A percentile compares a stretch with the other conserved stretches of the same genome.
Conservation (phyloP, 2,329 filamentous ascomycete genomes). For the Fonsecaea multimorphosa region DNA sequence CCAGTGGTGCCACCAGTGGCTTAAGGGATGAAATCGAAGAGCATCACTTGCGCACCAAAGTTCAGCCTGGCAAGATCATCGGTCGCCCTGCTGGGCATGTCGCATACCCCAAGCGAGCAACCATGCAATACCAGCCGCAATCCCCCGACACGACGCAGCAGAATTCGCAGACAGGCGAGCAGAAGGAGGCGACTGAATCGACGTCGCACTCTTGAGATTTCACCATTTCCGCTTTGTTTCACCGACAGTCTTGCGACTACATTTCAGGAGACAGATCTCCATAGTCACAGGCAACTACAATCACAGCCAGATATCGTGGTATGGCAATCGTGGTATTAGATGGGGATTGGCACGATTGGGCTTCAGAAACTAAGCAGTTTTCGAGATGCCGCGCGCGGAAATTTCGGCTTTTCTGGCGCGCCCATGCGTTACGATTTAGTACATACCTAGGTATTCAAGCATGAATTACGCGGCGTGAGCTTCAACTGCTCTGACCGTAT, state of each 20-base stretch:
- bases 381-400: too few relatives aligned
- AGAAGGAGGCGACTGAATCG: background rate
- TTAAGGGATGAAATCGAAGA: slow-evolving; percentile 22
- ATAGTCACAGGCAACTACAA: background rate
- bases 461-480: too few relatives aligned
- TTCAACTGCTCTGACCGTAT: too few relatives aligned
- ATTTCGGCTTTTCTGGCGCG: too few relatives aligned
- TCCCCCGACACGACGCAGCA: slow-evolving; percentile 8
- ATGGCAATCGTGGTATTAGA: too few relatives aligned
- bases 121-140: slow-evolving; percentile 21
- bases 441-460: too few relatives aligned
- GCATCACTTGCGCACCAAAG: slow-evolving; percentile 21
- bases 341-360: too few relatives aligned
- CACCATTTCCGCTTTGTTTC: background rate
- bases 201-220: background rate
- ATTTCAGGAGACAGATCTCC: background rate
- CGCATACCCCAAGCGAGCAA: slow-evolving; percentile 18
- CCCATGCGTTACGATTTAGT: too few relatives aligned
- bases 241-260: background rate
- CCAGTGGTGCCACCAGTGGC: background rate
- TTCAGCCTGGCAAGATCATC: slow-evolving; percentile 20
- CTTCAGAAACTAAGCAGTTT: too few relatives aligned
- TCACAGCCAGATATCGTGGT: too few relatives aligned
- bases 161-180: slow-evolving; percentile 7
- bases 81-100: slow-evolving; percentile 26